phyloP scores from a whole-genome alignment of 176 grass and related monocot species.

The barley (Hordeum vulgare) region MorexV3_pseudomolecules_assembly NC_058521.1:145341820-145342319 shows the following conservation, averaged over 20 bases:
- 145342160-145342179: not conserved
- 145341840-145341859: conserved; percentile 29
- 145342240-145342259: conserved; percentile 1
- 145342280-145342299: not conserved
- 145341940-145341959: conserved; percentile 37
- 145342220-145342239: conserved; percentile 30
- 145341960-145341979: conserved; percentile 49
- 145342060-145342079: conserved; percentile 45
- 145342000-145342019: not conserved
- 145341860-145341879: conserved; percentile 49
- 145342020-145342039: conserved; percentile 22
- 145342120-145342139: conserved; percentile 3
- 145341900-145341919: conserved; percentile 28
- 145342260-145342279: conserved; percentile 2
- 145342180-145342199: conserved; percentile 40
- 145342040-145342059: conserved; percentile 11
- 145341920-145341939: conserved; percentile 62
- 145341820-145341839: conserved; percentile 51
- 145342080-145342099: conserved; percentile 51
- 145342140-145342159: conserved; percentile 29
- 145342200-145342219: conserved; percentile 26
- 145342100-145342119: conserved; percentile 33
- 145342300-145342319: not conserved
- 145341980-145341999: conserved; percentile 47
- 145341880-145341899: conserved; percentile 41